These are phyloP conservation scores for Heterococcus sp. DNA, from an alignment of 108 stramenopile species.

Conservation along the genomic window DNA sequence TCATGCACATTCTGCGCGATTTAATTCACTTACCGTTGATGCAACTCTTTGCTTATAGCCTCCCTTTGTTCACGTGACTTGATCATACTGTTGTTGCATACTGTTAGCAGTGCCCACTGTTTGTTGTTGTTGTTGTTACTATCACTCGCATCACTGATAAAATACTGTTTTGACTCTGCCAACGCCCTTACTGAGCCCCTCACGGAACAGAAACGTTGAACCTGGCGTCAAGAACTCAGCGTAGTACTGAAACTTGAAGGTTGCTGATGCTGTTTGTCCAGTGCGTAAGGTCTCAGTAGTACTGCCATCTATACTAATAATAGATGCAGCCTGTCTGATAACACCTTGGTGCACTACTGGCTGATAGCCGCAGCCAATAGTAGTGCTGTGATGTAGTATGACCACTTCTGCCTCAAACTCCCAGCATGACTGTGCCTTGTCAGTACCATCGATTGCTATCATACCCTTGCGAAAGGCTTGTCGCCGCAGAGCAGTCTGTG, in stretches of 20 bases:
- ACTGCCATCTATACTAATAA: neutral
- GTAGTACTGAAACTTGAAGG: constrained; percentile 39
- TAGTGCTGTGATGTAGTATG: constrained; percentile 65
- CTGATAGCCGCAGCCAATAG: constrained; percentile 58
- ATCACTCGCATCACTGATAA: too few species aligned
- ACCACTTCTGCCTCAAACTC: constrained; percentile 62
- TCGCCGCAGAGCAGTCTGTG: neutral
- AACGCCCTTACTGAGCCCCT: constrained; percentile 64
- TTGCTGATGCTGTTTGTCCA: neutral
- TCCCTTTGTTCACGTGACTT: too few species aligned
- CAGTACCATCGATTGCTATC: neutral
- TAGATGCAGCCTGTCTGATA: constrained; percentile 7
- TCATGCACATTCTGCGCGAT: too few species aligned
- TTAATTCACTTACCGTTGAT: too few species aligned
- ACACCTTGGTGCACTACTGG: constrained; percentile 64
- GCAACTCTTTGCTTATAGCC: too few species aligned
- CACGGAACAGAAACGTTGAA: constrained; percentile 60
- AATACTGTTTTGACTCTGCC: constrained; percentile 57
- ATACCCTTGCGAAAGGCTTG: neutral
- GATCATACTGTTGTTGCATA: too few species aligned
- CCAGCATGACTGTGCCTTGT: neutral
- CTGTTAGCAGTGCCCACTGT: too few species aligned
- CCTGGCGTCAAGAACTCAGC: constrained; percentile 57
- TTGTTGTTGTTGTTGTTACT: too few species aligned
- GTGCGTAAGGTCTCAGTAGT: neutral